Evolutionary conservation across 768 basidiomycete species (phyloP), one percentile per base, ranked within the genome.

Genomic region (Mycena indigotica): DNA sequence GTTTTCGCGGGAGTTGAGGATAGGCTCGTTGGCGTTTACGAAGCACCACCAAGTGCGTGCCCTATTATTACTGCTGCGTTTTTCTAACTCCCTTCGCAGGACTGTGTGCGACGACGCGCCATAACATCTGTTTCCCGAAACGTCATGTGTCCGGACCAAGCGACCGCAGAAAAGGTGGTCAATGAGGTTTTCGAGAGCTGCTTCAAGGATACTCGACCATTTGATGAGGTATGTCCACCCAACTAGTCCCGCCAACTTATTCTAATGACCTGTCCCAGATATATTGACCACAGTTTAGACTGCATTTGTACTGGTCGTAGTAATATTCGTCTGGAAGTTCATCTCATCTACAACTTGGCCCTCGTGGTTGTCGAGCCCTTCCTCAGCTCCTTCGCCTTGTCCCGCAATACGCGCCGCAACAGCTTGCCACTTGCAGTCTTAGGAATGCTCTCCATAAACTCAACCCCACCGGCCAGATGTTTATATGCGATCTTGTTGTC

Each of bases 141-240:
- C 70, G 87, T 93, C 13, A 77, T 81, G 21, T 98, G 95, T 68
- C 86, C 87, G 1, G 84, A 88, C 66, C 72, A 78, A 35, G 90
- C 80, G 4, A 77, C 89, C 24, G 96, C 95, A 13, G 93, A 95
- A 70, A 82, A 83, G 56, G 94, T 87, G 1, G 95, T 98, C 45
- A 97, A 98, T 63, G 92, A 97, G 70, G 96, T 96, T 29, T 99
- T 92, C 90, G 94, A 94, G 67, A 94, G 92, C 64, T 99, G 96
- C 72, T 95, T 92, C 73, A 87, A 83, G 32, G 97, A 98, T 70
- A 98, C 95, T 5, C 76, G 96, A 61, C 96, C 97, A 8, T 99
- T 98, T 70, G 97, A 99, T 71, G 95, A 98, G 88, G 93, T 93
- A 65, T 53, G 69, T 60, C 3, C 5, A 23, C 30, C 48, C 15